Percentiles rank a stretch among this genome's conserved stretches.
Conservation (phyloP, 2,329 filamentous ascomycete species). For the Cladophialophora bantiana region DNA sequence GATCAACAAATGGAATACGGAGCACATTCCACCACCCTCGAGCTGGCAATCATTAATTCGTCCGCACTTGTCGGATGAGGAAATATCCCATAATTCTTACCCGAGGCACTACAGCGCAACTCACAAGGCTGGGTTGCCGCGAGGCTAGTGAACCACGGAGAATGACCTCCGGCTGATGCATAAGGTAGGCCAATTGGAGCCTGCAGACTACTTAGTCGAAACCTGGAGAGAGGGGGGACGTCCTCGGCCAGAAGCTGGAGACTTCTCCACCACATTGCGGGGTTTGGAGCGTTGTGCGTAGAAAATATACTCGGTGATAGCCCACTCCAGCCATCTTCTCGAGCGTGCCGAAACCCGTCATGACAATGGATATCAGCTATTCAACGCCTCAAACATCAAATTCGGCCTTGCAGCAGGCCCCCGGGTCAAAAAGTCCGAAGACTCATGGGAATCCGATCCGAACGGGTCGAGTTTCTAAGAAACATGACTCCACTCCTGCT, state of each 20-base stretch:
- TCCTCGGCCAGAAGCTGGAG: conserved; percentile 7
- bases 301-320: conserved; percentile 4
- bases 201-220: background rate
- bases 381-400: background rate
- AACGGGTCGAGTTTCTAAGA: background rate
- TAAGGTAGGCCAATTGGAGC: background rate
- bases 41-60: too few relatives aligned
- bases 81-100: background rate
- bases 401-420: background rate
- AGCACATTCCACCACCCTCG: too few relatives aligned
- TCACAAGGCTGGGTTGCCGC: background rate
- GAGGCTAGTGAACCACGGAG: background rate
- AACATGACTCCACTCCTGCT: background rate
- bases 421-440: background rate
- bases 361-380: background rate
- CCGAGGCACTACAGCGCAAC: background rate
- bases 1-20: too few relatives aligned
- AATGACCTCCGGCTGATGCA: background rate
- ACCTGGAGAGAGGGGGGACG: background rate
- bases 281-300: background rate
- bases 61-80: background rate
- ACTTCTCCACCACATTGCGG: background rate
- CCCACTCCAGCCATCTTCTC: background rate
- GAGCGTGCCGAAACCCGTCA: background rate
- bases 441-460: background rate